Percentiles rank a stretch among this genome's conserved stretches.
These are phyloP conservation scores for Blumeriella jaapii DNA, from an alignment of 2,329 filamentous ascomycete species.

Conservation along the genomic window DNA sequence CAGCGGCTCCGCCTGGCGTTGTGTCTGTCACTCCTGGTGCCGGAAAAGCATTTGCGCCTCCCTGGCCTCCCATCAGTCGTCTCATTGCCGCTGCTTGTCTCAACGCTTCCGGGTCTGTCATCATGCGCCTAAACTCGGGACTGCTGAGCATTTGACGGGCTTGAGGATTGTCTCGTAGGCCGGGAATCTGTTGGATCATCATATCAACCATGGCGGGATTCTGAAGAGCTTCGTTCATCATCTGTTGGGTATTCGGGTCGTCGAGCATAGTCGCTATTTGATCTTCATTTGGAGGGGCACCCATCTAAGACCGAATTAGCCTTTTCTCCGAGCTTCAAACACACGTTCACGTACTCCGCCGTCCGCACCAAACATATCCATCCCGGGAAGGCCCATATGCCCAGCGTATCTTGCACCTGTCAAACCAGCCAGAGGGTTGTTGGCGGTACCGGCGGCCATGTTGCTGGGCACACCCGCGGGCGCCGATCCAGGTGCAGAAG, in stretches of 20 bases:
- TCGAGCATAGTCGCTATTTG: constrained; percentile 75
- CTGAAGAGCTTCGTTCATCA: constrained; percentile 88
- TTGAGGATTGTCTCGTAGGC: constrained; percentile 59
- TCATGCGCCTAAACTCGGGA: constrained; percentile 80
- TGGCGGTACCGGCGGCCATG: constrained; percentile 72
- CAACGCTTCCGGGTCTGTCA: constrained; percentile 81
- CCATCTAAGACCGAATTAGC: constrained; percentile 54
- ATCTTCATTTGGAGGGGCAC: constrained; percentile 71
- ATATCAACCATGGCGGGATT: constrained; percentile 92
- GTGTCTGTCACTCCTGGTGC: constrained; percentile 87
- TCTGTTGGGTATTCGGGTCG: constrained; percentile 75
- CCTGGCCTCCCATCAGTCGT: constrained; percentile 43
- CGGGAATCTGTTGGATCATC: constrained; percentile 86
- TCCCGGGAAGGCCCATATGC: constrained; percentile 76
- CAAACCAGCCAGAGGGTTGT: constrained; percentile 80
- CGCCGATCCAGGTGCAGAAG: constrained; percentile 31
- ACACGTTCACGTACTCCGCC: constrained; percentile 63
- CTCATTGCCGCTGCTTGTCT: constrained; percentile 76
- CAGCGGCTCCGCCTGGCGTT: constrained; percentile 41
- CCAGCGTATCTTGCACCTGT: constrained; percentile 92
- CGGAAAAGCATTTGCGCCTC: constrained; percentile 55
- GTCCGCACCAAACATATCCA: constrained; percentile 85
- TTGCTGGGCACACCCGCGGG: constrained; percentile 56
- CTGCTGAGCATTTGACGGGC: constrained; percentile 80
- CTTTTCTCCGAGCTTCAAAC: constrained; percentile 1